phyloP scores from a whole-genome alignment of 1,284 basidiomycete genomes.

The Sporisorium scitamineum region DNA sequence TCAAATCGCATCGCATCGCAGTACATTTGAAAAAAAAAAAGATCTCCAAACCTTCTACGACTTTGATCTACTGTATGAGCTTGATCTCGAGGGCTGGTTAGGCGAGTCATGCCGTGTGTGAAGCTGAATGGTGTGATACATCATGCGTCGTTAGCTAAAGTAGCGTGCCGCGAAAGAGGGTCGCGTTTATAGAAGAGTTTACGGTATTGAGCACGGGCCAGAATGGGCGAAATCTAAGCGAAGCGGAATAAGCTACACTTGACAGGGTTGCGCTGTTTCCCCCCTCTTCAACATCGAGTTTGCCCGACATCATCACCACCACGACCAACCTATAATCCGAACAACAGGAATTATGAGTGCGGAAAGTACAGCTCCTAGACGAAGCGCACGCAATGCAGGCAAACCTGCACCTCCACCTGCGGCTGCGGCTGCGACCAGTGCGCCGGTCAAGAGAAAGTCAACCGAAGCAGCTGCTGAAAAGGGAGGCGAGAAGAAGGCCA shows the following conservation, averaged over 20 bases:
- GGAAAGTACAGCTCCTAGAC: slow-evolving; percentile 20
- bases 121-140: not conserved
- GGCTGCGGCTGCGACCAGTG: not conserved
- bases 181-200: not conserved
- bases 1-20: not conserved
- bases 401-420: slow-evolving; percentile 16
- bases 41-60: not conserved
- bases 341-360: slow-evolving; percentile 1
- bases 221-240: not conserved
- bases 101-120: not conserved
- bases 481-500: slow-evolving; percentile 29
- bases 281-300: not conserved
- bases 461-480: not conserved
- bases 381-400: slow-evolving; percentile 37
- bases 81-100: not conserved
- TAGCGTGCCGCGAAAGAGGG: not conserved
- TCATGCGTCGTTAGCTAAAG: not conserved
- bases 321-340: too few relatives aligned
- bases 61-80: not conserved
- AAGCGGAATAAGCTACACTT: not conserved
- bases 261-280: not conserved
- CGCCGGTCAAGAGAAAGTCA: slow-evolving; percentile 16
- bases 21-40: not conserved
- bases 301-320: not conserved
- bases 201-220: not conserved